phyloP scores from a whole-genome alignment of 768 basidiomycete species.

The Clitopilus hobsonii region DNA sequence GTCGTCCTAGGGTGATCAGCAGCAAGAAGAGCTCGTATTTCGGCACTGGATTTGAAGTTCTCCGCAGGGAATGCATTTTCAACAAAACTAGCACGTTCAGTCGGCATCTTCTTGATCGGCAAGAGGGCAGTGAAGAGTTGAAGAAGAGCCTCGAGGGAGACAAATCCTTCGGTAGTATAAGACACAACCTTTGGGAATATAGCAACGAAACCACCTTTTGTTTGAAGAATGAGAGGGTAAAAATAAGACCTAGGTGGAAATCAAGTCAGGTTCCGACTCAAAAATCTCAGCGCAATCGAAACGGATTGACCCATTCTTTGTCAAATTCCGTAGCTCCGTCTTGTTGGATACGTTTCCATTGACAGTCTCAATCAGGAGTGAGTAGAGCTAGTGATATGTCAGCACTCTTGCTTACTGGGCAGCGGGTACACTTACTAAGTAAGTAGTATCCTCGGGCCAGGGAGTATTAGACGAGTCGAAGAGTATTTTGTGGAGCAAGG shows the following conservation, averaged over 20 bases:
- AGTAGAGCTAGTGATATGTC: constrained; percentile 41
- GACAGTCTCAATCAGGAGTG: constrained; percentile 45
- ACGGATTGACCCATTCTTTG: not conserved
- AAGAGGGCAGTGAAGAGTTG: not conserved
- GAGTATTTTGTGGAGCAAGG: constrained; percentile 17
- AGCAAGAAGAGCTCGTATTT: not conserved
- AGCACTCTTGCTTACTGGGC: constrained; percentile 11
- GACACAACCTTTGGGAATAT: no score
- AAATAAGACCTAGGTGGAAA: no score
- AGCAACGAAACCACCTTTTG: no score
- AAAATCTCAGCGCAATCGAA: no score
- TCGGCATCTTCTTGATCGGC: not conserved
- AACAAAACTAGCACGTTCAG: not conserved
- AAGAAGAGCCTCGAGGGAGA: not conserved
- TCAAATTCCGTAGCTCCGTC: not conserved
- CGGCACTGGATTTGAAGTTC: not conserved
- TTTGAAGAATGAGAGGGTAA: no score
- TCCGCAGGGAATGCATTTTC: not conserved
- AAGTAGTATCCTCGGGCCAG: not conserved
- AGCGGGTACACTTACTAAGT: constrained; percentile 8
- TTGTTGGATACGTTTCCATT: constrained; percentile 31
- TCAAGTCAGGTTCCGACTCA: no score
- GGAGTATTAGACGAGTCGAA: constrained; percentile 5
- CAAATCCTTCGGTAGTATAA: no score
- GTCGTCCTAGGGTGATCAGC: not conserved